Evolutionary conservation across 257 asterid species (phyloP).

Genomic region (Anisodus acutangulus): DNA sequence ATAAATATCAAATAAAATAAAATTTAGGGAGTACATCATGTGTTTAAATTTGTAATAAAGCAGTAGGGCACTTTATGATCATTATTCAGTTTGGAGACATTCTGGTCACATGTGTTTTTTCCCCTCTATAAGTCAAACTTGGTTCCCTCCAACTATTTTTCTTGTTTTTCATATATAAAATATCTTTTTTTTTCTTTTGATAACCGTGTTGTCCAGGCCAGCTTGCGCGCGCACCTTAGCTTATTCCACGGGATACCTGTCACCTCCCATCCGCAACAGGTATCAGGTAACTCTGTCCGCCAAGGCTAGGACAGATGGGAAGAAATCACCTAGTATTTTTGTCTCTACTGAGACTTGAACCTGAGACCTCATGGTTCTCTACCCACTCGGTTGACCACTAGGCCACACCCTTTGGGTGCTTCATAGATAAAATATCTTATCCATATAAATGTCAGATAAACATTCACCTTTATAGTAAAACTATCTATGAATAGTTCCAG

Average conservation of each 20-base stretch:
- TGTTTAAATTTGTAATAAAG: conserved; percentile 8
- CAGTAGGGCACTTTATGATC: neutral
- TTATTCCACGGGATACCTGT: too few relatives aligned
- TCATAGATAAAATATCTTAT: neutral
- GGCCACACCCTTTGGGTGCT: too few relatives aligned
- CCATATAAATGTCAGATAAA: conserved; percentile 1
- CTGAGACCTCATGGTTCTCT: too few relatives aligned
- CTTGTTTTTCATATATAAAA: neutral
- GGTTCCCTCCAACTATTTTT: neutral
- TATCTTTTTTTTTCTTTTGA: neutral
- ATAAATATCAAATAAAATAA: neutral
- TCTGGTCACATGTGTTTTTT: neutral
- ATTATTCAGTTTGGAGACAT: neutral
- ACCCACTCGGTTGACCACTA: too few relatives aligned
- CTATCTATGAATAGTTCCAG: neutral
- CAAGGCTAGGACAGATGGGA: too few relatives aligned
- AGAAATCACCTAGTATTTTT: too few relatives aligned
- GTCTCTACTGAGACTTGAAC: too few relatives aligned
- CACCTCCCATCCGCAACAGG: too few relatives aligned
- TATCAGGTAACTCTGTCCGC: too few relatives aligned
- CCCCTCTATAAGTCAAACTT: neutral
- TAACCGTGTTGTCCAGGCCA: too few relatives aligned
- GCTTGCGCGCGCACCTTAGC: too few relatives aligned
- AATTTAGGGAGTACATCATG: neutral
- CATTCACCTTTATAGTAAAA: neutral